Evolutionary conservation across 306 rosid species (phyloP).

Genomic region (Ceratonia siliqua): DNA sequence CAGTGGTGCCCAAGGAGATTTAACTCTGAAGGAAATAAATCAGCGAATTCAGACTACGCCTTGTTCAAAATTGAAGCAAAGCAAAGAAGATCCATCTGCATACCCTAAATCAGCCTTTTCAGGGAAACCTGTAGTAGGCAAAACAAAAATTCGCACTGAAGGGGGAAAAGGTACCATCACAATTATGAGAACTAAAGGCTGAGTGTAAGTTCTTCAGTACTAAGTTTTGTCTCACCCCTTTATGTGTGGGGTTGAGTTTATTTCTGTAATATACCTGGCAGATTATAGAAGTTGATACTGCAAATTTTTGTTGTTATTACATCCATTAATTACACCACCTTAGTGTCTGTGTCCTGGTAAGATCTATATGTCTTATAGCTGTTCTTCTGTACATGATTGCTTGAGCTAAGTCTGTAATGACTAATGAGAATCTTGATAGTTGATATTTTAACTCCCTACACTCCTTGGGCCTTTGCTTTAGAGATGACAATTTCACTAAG

Average conservation of each 20-base stretch:
- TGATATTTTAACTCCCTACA: conserved; percentile 1
- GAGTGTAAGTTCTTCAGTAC: conserved; percentile 34
- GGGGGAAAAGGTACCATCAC: conserved; percentile 99
- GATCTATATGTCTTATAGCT: conserved; percentile 25
- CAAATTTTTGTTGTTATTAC: conserved; percentile 29
- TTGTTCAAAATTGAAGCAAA: conserved; percentile 57
- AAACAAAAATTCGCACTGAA: conserved; percentile 88
- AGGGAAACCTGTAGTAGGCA: conserved; percentile 95
- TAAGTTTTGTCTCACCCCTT: conserved; percentile 27
- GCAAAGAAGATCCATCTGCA: conserved; percentile 55
- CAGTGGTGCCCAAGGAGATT: conserved; percentile 88
- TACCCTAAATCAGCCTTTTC: conserved; percentile 96
- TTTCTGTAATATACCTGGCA: conserved; percentile 34
- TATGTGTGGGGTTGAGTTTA: conserved; percentile 32
- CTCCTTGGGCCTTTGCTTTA: background rate
- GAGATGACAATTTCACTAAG: conserved; percentile 33
- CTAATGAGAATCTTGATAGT: conserved; percentile 33
- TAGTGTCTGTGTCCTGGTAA: conserved; percentile 38
- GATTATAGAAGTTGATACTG: conserved; percentile 39
- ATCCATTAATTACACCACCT: conserved; percentile 41
- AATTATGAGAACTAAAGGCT: conserved; percentile 93
- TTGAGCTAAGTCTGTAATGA: conserved; percentile 24
- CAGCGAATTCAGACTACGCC: conserved; percentile 85
- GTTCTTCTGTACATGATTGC: conserved; percentile 28
- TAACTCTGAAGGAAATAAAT: conserved; percentile 94